Evolutionary conservation across 2,329 filamentous ascomycete species (phyloP), one percentile per base, ranked within the genome.

Genomic region (Septoria petroselini): DNA sequence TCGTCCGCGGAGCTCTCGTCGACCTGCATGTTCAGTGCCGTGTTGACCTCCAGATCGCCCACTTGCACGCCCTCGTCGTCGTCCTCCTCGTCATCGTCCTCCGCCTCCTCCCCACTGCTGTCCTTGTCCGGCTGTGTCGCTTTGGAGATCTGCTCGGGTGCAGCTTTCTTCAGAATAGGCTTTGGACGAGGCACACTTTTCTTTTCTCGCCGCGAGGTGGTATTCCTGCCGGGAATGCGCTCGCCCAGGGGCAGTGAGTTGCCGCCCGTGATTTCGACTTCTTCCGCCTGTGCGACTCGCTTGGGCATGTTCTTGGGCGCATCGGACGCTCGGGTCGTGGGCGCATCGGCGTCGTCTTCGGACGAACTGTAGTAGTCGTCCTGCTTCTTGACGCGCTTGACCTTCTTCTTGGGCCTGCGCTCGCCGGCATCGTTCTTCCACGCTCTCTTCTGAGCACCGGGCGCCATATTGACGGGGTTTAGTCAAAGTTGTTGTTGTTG

Each of bases 291-390:
- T 27, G 43, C 38, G 9, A 48, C 42, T 31, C 52, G 46, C 50
- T 58, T 57, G 2, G 50, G 55, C 25, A 50, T 50, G 21, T 43
- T 34, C 51, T 48, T 56, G 6, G 62, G 61, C 38, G 61, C 61
- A 58, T 65, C 62, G 3, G 53, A 61, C 27, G 60, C 58, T 33
- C 54, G 50, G 15, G 52, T 55, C 8, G 40, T 41, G 21, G 48
- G 50, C 12, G 47, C 56, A 30, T 55, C 58, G 70, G 75, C 73
- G 41, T 73, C 70, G 48, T 81, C 78, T 37, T 83, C 80, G 51
- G 78, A 79, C 25, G 80, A 83, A 64, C 79, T 83, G 75, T 84
- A 77, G 70, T 86, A 85, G 50, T 74, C 70, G 58, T 70, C 71
- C 65, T 85, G 81, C 66, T 82, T 82, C 67, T 80, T 82, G 65